Evolutionary conservation across 83 land plant genomes (phyloP), one percentile per base, ranked within the genome.

Genomic region (Diphasiastrum complanatum): DNA sequence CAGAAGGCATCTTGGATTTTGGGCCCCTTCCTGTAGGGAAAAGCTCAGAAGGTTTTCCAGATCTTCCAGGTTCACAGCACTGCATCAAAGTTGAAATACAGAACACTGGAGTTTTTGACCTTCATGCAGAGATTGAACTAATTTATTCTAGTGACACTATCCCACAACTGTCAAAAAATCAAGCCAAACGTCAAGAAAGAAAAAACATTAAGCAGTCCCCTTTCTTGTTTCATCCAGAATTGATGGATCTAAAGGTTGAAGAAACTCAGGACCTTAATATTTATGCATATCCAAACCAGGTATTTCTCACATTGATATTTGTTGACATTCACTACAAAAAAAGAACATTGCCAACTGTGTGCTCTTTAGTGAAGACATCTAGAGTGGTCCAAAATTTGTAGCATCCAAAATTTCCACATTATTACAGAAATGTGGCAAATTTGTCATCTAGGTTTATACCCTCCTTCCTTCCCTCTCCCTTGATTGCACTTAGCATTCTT

Each of bases 51-150:
- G 77, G 66, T 5, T 74, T 57, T 47, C 77, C 77, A 38, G 62
- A 71, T 16, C 46, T 74, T 56, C 73, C 50, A 33, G 77, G 68
- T 20, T 52, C 73, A 0, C 62, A 74, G 33, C 77, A 74, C 37
- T 68, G 67, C 45, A 57, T 49, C 14, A 50, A 56, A 29, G n/a
- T 74, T 5, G 40, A 45, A 23, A 63, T 74, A 47, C 67, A 58
- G 16, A 74, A 74, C 32, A 68, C 24, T 33, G 73, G 77, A 3
- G 67, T 60, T 11, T 68, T 68, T 67, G 77, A 74, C 37, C 66
- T 74, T 23, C 77, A 74, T 55, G 73, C 63, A 14, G 77, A 74
- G 37, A 68, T 74, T 45, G 55, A 69, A 22, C 47, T 69, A 33
- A 29, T 56, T 0, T 32, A 60, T 31, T 66, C 33, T 45, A 51